Evolutionary conservation across 495 filamentous ascomycete species (phyloP).

Genomic region (Penicillium cosmopolitanum): DNA sequence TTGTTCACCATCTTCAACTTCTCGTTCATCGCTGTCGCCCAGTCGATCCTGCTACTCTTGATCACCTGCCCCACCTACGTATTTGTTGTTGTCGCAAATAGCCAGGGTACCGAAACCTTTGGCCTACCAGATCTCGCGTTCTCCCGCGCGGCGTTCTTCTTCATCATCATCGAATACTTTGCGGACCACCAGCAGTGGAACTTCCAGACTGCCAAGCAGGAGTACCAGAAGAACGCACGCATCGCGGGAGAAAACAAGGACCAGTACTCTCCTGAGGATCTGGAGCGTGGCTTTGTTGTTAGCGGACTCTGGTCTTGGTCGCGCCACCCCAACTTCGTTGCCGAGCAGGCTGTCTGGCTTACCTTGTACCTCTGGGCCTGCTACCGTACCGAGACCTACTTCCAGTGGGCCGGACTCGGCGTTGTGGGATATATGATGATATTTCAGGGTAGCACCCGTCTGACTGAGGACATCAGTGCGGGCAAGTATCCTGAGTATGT

Average conservation of each 20-base stretch:
- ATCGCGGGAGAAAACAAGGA: constrained; percentile 56
- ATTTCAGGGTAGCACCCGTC: constrained; percentile 85
- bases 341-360: constrained; percentile 92
- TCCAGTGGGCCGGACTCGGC: constrained; percentile 81
- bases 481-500: constrained; percentile 88
- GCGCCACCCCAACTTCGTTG: constrained; percentile 92
- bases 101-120: constrained; percentile 44
- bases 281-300: constrained; percentile 90
- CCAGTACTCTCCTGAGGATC: constrained; percentile 63
- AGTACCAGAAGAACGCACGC: constrained; percentile 72
- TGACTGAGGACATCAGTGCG: constrained; percentile 81
- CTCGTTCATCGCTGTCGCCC: constrained; percentile 81
- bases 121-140: constrained; percentile 67
- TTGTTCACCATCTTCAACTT: constrained; percentile 85
- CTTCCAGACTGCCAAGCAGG: constrained; percentile 79
- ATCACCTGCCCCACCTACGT: constrained; percentile 83
- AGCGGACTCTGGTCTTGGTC: constrained; percentile 83
- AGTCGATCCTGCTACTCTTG: constrained; percentile 69
- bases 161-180: constrained; percentile 75
- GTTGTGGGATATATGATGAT: constrained; percentile 69
- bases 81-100: constrained; percentile 63
- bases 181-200: constrained; percentile 96
- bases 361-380: constrained; percentile 84
- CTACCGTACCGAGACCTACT: constrained; percentile 66
- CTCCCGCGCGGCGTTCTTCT: constrained; percentile 65